These are phyloP conservation scores for Microascus cirrosus DNA, from an alignment of 2,329 filamentous ascomycete genomes.

Conservation along the genomic window DNA sequence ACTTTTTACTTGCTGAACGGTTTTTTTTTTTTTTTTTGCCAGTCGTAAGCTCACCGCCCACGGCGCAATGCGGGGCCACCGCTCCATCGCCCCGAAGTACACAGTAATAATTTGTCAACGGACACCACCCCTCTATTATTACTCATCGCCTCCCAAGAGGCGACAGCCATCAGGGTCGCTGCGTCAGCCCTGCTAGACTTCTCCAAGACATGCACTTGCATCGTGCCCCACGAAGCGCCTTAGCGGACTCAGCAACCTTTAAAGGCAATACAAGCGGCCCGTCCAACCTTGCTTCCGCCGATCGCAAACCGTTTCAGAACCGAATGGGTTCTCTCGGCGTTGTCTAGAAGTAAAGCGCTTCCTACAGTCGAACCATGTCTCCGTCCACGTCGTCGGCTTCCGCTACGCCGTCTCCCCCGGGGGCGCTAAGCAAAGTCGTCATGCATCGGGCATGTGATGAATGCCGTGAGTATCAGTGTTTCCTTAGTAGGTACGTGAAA, in stretches of 20 bases:
- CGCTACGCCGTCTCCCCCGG: constrained; percentile 11
- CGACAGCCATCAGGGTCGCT: not conserved
- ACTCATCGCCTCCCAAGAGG: not conserved
- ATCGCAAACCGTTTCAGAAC: not conserved
- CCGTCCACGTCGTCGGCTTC: not conserved
- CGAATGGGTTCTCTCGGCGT: not conserved
- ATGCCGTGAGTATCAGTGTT: constrained; percentile 40
- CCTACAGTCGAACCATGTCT: not conserved
- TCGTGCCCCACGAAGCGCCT: not conserved
- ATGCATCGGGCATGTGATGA: constrained; percentile 57
- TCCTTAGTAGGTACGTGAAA: not conserved
- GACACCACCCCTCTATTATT: not conserved
- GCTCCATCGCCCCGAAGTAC: not conserved
- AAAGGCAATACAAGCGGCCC: not conserved
- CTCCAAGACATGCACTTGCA: not conserved
- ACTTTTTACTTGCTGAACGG: constrained; percentile 7
- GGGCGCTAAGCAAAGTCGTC: constrained; percentile 13
- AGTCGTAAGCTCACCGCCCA: not conserved
- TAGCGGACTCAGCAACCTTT: not conserved
- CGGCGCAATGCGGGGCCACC: not conserved
- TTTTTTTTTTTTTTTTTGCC: constrained; percentile 1
- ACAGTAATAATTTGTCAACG: not conserved
- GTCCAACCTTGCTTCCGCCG: not conserved
- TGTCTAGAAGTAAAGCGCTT: not conserved
- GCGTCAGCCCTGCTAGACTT: not conserved